Conservation (phyloP, 208 protist species). For the Leptomonas pyrrhocoris region DNA sequence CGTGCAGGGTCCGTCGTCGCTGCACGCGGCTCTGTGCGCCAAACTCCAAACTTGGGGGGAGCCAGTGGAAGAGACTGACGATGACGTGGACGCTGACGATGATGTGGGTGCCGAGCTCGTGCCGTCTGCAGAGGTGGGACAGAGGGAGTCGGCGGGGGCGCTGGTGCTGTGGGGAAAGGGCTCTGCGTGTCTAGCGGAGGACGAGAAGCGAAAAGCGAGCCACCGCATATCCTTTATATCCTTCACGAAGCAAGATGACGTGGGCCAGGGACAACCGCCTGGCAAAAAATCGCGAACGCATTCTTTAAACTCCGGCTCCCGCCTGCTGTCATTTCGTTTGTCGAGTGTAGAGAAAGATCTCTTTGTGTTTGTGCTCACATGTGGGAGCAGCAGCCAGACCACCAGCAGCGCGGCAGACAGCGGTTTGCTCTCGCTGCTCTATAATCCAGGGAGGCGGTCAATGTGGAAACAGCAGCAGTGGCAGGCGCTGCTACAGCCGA, state of each 20-base stretch:
- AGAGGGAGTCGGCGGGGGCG: not conserved
- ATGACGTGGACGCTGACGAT: not conserved
- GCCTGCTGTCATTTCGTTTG: not conserved
- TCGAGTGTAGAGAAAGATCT: slow-evolving; percentile 24
- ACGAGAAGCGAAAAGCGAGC: not conserved
- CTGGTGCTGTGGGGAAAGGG: slow-evolving; percentile 7
- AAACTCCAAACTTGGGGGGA: slow-evolving; percentile 18
- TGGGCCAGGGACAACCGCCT: too few species aligned
- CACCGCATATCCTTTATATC: not conserved
- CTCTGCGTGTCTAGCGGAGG: not conserved
- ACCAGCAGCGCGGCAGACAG: not conserved
- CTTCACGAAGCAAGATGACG: not conserved
- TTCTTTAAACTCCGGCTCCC: not conserved
- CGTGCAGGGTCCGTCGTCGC: not conserved
- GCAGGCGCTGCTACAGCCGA: too few species aligned
- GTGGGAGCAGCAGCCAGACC: slow-evolving; percentile 19
- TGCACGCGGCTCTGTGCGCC: slow-evolving; percentile 17
- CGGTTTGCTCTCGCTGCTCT: slow-evolving; percentile 4
- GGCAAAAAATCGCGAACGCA: too few species aligned
- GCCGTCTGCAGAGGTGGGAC: not conserved
- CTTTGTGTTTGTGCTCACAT: slow-evolving; percentile 27
- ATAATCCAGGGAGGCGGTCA: not conserved
- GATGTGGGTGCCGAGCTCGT: not conserved
- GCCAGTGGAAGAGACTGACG: not conserved
- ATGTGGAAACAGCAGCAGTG: not conserved